Conservation (phyloP, 2,329 filamentous ascomycete genomes). For the Apiospora saccharicola region DNA sequence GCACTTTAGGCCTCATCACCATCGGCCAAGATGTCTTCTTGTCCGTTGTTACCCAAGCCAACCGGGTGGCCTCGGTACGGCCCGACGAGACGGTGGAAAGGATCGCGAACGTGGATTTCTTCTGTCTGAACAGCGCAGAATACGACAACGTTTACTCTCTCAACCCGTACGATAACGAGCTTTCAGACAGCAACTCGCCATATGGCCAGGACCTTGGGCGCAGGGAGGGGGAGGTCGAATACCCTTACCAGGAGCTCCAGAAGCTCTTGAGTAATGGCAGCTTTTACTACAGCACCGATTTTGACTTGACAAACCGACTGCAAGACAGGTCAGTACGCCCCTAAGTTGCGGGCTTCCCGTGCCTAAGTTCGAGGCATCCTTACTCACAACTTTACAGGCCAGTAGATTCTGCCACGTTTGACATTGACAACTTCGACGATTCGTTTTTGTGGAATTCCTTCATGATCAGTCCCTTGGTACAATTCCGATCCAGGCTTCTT, state of each 20-base stretch:
- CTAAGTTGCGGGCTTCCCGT: background rate
- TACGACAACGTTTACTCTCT: slow-evolving; percentile 79
- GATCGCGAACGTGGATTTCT: slow-evolving; percentile 88
- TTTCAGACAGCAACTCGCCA: slow-evolving; percentile 53
- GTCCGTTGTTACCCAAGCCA: slow-evolving; percentile 83
- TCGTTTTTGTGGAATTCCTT: slow-evolving; percentile 98
- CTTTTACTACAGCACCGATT: slow-evolving; percentile 99
- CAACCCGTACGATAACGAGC: slow-evolving; percentile 59
- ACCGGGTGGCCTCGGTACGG: slow-evolving; percentile 80
- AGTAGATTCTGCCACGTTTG: slow-evolving; percentile 79
- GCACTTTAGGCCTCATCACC: slow-evolving; percentile 87
- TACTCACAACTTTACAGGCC: slow-evolving; percentile 57
- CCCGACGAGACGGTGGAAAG: slow-evolving; percentile 89
- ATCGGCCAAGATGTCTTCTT: slow-evolving; percentile 87
- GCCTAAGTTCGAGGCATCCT: background rate
- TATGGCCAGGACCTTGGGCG: slow-evolving; percentile 65
- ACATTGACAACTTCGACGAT: slow-evolving; percentile 91
- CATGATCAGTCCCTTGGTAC: slow-evolving; percentile 92
- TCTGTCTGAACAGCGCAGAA: slow-evolving; percentile 85
- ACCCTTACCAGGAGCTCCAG: slow-evolving; percentile 89
- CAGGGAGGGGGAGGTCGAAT: slow-evolving; percentile 76
- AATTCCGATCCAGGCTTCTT: slow-evolving; percentile 84
- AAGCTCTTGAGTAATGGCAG: slow-evolving; percentile 92
- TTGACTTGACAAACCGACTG: slow-evolving; percentile 91
- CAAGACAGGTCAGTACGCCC: slow-evolving; percentile 73